Evolutionary conservation across 2,329 filamentous ascomycete genomes (phyloP).

Genomic region (Diaporthe eres): DNA sequence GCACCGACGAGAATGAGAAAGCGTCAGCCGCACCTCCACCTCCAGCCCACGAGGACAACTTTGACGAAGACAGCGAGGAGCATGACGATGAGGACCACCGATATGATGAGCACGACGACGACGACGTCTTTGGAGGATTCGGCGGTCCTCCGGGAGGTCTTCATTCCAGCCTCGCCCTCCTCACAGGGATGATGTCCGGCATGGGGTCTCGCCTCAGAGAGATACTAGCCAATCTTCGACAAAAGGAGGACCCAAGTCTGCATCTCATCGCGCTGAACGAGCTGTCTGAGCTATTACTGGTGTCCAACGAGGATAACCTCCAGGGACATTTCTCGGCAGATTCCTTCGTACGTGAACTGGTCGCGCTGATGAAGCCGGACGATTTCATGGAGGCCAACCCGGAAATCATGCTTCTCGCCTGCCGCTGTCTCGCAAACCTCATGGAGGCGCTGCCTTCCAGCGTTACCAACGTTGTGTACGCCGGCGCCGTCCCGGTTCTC

Average conservation of each 20-base stretch:
- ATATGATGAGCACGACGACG: constrained; percentile 72
- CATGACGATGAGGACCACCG: constrained; percentile 68
- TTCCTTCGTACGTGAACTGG: constrained; percentile 94
- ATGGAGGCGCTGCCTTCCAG: constrained; percentile 97
- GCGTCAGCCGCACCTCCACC: constrained; percentile 59
- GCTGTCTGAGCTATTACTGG: constrained; percentile 90
- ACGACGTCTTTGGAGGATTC: constrained; percentile 76
- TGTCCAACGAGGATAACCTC: constrained; percentile 96
- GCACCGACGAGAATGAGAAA: constrained; percentile 70
- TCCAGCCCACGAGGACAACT: constrained; percentile 58
- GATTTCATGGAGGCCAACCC: constrained; percentile 90
- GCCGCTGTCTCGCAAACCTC: constrained; percentile 93
- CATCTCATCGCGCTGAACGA: constrained; percentile 95
- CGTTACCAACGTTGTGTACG: constrained; percentile 96
- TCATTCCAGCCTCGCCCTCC: constrained; percentile 84
- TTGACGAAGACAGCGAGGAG: constrained; percentile 59
- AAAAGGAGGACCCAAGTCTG: constrained; percentile 87
- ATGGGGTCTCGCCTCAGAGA: constrained; percentile 85
- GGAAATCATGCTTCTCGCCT: constrained; percentile 97
- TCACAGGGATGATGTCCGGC: constrained; percentile 93
- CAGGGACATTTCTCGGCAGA: constrained; percentile 96
- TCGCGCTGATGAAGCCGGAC: constrained; percentile 90
- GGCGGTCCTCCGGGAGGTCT: constrained; percentile 77
- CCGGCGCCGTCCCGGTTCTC: constrained; percentile 93
- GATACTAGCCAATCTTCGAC: constrained; percentile 80